phyloP scores from a whole-genome alignment of 2,329 filamentous ascomycete genomes.

The Annulohypoxylon truncatum region DNA sequence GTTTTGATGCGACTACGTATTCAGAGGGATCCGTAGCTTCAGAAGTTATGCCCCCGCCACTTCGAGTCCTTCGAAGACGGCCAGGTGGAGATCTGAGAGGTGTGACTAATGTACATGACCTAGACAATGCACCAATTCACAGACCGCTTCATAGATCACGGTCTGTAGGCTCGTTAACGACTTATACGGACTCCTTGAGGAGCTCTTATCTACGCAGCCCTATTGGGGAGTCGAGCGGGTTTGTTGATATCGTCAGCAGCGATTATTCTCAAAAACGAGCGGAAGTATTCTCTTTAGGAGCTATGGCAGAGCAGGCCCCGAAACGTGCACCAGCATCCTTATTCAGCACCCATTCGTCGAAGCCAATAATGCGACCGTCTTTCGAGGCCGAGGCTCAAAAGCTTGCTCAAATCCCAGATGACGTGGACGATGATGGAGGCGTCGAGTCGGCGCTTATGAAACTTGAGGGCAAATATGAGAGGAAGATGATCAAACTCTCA shows the following conservation, averaged over 20 bases:
- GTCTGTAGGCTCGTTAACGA: constrained; percentile 69
- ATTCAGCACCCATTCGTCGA: constrained; percentile 71
- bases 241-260: constrained; percentile 59
- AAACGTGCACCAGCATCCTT: constrained; percentile 62
- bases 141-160: constrained; percentile 64
- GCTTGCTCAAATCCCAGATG: constrained; percentile 88
- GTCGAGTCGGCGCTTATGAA: constrained; percentile 94
- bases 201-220: constrained; percentile 66
- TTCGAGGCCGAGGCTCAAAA: constrained; percentile 91
- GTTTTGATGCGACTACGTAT: constrained; percentile 70
- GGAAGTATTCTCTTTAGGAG: constrained; percentile 68
- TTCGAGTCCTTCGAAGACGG: constrained; percentile 74
- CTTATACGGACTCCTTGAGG: constrained; percentile 69
- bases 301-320: constrained; percentile 63
- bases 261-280: constrained; percentile 56
- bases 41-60: constrained; percentile 61
- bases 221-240: constrained; percentile 54
- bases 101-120: constrained; percentile 72
- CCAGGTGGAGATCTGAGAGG: constrained; percentile 81
- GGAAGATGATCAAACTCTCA: constrained; percentile 57
- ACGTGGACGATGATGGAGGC: constrained; percentile 80
- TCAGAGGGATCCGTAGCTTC: constrained; percentile 64
- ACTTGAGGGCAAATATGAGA: constrained; percentile 86
- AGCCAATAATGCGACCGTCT: constrained; percentile 74
- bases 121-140: constrained; percentile 62